These are phyloP conservation scores for Cylindricascospora bacillispora DNA, from an alignment of 1,139 yeast species.

Conservation along the genomic window DNA sequence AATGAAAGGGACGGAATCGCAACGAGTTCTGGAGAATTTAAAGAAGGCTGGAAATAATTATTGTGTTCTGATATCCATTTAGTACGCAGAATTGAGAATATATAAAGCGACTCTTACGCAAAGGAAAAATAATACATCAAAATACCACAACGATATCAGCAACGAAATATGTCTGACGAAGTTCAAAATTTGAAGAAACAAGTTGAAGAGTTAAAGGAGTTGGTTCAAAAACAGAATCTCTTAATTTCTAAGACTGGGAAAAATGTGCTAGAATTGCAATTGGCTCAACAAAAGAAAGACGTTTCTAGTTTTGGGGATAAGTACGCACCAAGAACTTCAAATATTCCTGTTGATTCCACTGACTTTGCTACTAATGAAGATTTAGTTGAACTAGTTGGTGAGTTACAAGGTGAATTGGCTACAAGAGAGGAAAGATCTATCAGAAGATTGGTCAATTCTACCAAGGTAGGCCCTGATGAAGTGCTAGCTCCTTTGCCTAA, in stretches of 20 bases:
- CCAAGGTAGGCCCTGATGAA: constrained; percentile 30
- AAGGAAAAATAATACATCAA: too few species aligned
- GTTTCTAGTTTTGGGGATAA: constrained; percentile 19
- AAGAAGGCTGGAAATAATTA: too few species aligned
- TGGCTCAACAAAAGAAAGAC: constrained; percentile 31
- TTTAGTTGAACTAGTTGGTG: constrained; percentile 73
- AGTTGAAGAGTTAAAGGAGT: constrained; percentile 35
- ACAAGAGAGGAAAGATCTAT: constrained; percentile 53
- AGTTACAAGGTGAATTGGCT: constrained; percentile 77
- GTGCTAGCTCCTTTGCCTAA: constrained; percentile 46
- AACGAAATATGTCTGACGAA: constrained; percentile 19
- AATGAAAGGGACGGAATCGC: too few species aligned
- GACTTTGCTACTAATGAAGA: constrained; percentile 74
- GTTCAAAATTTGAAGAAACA: constrained; percentile 31
- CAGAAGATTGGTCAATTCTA: constrained; percentile 42
- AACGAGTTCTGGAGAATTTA: too few species aligned
- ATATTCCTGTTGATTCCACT: constrained; percentile 32
- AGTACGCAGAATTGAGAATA: too few species aligned
- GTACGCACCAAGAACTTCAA: constrained; percentile 3
- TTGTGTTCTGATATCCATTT: too few species aligned
- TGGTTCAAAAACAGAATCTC: constrained; percentile 37
- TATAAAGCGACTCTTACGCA: too few species aligned
- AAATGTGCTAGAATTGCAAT: constrained; percentile 57
- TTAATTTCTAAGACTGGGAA: constrained; percentile 59
- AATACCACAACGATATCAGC: too few species aligned